These are phyloP conservation scores for Carex sylvatica DNA, from an alignment of 202 grass and related monocot genomes.

Conservation along the genomic window DNA sequence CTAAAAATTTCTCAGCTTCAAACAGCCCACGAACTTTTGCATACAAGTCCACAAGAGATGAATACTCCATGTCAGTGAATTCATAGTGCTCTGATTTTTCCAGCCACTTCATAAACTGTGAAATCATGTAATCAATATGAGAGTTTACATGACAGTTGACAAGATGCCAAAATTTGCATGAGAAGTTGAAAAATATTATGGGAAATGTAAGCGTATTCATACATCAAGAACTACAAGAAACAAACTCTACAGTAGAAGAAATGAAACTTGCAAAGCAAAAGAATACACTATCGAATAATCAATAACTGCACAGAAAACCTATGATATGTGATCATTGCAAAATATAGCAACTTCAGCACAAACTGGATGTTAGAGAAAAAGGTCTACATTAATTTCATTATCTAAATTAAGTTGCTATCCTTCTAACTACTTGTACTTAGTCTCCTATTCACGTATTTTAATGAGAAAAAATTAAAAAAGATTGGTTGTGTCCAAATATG, in stretches of 20 bases:
- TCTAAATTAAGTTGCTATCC: neutral
- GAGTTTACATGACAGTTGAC: neutral
- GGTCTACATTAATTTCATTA: neutral
- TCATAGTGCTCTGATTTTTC: slow-evolving; percentile 55
- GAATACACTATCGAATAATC: neutral
- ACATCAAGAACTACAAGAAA: slow-evolving; percentile 6
- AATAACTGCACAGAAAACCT: neutral
- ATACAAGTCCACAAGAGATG: slow-evolving; percentile 54
- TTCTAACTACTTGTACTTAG: neutral
- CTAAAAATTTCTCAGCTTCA: slow-evolving; percentile 57
- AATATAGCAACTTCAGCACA: neutral
- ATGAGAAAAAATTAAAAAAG: neutral
- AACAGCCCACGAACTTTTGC: slow-evolving; percentile 60
- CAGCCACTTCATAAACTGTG: slow-evolving; percentile 73
- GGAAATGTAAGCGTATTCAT: neutral
- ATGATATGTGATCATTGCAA: neutral
- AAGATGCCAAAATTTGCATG: neutral
- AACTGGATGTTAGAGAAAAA: neutral
- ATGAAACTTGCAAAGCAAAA: slow-evolving; percentile 1
- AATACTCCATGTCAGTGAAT: slow-evolving; percentile 59
- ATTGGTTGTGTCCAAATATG: neutral
- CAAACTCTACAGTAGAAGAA: neutral
- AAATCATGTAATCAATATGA: slow-evolving; percentile 28
- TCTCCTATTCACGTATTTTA: neutral
- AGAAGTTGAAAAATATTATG: neutral